Evolutionary conservation across 768 basidiomycete genomes (phyloP), one percentile per base, ranked within the genome.

Genomic region (Tricholomella constricta): DNA sequence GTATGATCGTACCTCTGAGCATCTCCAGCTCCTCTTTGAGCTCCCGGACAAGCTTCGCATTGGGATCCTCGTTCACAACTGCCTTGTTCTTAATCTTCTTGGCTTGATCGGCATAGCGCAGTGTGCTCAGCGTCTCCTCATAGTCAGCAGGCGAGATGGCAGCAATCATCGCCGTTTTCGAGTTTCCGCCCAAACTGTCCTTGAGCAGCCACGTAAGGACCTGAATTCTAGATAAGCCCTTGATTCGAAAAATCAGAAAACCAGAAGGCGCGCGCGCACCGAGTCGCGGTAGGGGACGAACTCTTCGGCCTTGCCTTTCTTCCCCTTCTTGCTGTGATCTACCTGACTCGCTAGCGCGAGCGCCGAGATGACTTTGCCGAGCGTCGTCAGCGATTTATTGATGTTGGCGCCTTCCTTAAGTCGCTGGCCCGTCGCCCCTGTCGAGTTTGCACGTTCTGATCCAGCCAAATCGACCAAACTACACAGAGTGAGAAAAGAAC

Each of bases 11-110:
- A 86, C 88, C 88, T 78, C 94, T 83, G 41, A 98, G 87, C 74
- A 90, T 78, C 68, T 96, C 92, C 38, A 99, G 77, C 72, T 99
- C 97, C 76, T 98, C 97, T 72, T 98, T 99, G 69, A 99, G 89
- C 72, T 98, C 96, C 43, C 95, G 88, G 52, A 99, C 95, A 52
- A 99, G 88, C 77, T 94, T 98, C 66, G 96, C 96, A 64, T 98
- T 99, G 27, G 97, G 97, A 81, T 99, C 97, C 75, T 99, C 97
- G 73, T 99, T 99, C 59, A 99, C 91, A 53, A 98, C 85, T 14
- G 97, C 96, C 77, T 98, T 96, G 73, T 98, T 99, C 86, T 95
- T 98, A 74, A 99, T 99, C 86, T 96, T 96, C 88, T 99, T 99
- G 29, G 96, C 95, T 69, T 93, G 93, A 78, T 97, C 94, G 61